phyloP scores from a whole-genome alignment of 2,329 filamentous ascomycete species.

The Pseudogymnoascus sp. region DNA sequence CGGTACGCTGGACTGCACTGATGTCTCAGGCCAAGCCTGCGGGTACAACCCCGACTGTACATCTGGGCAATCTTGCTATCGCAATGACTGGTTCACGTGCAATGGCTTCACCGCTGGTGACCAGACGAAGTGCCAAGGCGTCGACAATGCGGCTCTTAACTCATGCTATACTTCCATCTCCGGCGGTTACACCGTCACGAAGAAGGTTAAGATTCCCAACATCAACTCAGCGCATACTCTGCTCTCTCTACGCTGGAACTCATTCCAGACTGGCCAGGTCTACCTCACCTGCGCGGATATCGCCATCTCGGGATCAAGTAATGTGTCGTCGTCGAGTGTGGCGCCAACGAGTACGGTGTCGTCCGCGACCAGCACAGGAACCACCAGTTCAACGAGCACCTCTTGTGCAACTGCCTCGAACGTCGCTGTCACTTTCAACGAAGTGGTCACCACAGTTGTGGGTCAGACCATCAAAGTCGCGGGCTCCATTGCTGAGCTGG shows the following conservation, averaged over 20 bases:
- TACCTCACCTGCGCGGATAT: conserved; percentile 49
- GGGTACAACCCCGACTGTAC: conserved; percentile 42
- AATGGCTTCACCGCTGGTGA: conserved; percentile 33
- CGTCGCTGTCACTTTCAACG: conserved; percentile 56
- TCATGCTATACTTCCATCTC: conserved; percentile 46
- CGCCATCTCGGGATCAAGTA: conserved; percentile 29
- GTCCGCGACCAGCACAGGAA: conserved; percentile 14
- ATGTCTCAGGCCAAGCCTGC: conserved; percentile 43
- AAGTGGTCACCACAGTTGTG: conserved; percentile 45
- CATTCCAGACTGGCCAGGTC: conserved; percentile 46
- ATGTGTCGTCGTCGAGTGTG: neutral
- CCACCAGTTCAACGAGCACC: conserved; percentile 22
- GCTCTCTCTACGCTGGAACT: conserved; percentile 47
- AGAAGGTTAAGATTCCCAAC: conserved; percentile 32
- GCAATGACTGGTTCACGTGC: conserved; percentile 51
- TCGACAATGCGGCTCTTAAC: conserved; percentile 34
- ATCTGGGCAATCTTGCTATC: conserved; percentile 36
- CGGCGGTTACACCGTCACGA: conserved; percentile 46
- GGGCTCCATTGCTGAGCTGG: conserved; percentile 52
- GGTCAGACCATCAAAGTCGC: conserved; percentile 60
- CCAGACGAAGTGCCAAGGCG: neutral
- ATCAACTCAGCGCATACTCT: conserved; percentile 41
- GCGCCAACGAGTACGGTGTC: neutral
- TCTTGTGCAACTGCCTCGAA: conserved; percentile 34
- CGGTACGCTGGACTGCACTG: conserved; percentile 42